phyloP scores from a whole-genome alignment of 805 yeast genomes.

The Wickerhamiella cacticola region DNA sequence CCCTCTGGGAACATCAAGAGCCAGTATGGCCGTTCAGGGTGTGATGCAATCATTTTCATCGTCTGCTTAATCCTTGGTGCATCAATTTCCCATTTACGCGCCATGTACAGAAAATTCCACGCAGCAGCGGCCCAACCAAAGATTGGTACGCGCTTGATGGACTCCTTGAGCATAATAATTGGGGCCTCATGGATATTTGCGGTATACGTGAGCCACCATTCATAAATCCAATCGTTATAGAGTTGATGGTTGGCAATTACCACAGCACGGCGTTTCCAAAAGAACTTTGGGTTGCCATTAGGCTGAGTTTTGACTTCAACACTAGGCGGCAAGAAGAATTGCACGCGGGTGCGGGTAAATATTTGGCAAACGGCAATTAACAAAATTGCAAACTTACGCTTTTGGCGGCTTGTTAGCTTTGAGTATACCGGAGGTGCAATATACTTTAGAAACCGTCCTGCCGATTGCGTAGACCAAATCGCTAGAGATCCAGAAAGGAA shows the following conservation, averaged over 20 bases:
- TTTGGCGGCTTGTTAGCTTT: background rate
- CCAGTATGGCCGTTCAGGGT: conserved; percentile 46
- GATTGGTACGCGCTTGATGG: conserved; percentile 57
- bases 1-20: conserved; percentile 88
- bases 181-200: conserved; percentile 52
- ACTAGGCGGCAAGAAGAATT: background rate
- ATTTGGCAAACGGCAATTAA: conserved; percentile 1
- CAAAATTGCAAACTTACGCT: conserved; percentile 1
- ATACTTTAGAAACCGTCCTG: conserved; percentile 1
- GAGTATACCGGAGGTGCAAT: background rate
- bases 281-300: conserved; percentile 14
- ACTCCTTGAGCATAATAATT: conserved; percentile 65
- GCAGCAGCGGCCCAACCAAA: conserved; percentile 78
- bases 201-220: conserved; percentile 77
- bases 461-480: background rate
- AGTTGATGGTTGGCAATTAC: conserved; percentile 86
- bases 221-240: conserved; percentile 82
- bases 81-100: conserved; percentile 80
- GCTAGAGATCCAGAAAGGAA: background rate
- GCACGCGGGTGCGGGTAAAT: conserved; percentile 3
- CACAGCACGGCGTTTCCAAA: conserved; percentile 42
- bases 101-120: conserved; percentile 64
- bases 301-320: background rate
- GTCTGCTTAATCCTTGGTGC: conserved; percentile 36
- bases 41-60: conserved; percentile 24